Percentiles rank a stretch among this genome's conserved stretches.
Conservation (phyloP, 345 rosid species). For the Ailanthus altissimus region DNA sequence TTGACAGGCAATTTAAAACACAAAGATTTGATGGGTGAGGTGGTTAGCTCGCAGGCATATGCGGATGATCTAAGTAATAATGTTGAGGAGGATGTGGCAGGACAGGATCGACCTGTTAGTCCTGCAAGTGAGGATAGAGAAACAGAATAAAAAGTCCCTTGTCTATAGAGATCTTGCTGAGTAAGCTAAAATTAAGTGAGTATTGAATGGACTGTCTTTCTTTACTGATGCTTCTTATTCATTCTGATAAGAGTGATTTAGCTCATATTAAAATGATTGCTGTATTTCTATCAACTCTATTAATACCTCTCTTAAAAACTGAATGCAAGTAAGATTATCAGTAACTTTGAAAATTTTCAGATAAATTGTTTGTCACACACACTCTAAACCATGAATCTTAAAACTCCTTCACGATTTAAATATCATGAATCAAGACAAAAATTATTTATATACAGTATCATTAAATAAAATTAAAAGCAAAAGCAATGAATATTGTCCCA, state of each 20-base stretch:
- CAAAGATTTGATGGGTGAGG: constrained; percentile 78
- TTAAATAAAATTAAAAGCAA: neutral
- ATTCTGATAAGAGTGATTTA: neutral
- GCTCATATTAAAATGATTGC: neutral
- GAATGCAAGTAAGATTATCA: neutral
- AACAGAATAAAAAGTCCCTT: constrained; percentile 21
- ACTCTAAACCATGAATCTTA: neutral
- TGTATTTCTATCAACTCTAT: neutral
- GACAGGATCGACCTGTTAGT: constrained; percentile 29
- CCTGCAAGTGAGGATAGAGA: constrained; percentile 27
- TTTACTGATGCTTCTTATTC: neutral
- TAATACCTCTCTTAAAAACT: neutral
- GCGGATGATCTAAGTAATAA: constrained; percentile 39
- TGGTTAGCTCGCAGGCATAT: constrained; percentile 87
- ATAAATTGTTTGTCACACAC: neutral
- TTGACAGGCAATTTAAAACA: constrained; percentile 82
- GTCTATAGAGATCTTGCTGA: neutral
- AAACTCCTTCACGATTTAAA: neutral
- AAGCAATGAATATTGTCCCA: neutral
- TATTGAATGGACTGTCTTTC: neutral
- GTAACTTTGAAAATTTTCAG: neutral
- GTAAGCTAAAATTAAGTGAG: neutral
- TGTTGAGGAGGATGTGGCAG: constrained; percentile 41
- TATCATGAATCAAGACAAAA: neutral
- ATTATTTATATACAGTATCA: neutral